Evolutionary conservation across 352 stramenopile genomes (phyloP).

Genomic region (Phytophthora syringae): DNA sequence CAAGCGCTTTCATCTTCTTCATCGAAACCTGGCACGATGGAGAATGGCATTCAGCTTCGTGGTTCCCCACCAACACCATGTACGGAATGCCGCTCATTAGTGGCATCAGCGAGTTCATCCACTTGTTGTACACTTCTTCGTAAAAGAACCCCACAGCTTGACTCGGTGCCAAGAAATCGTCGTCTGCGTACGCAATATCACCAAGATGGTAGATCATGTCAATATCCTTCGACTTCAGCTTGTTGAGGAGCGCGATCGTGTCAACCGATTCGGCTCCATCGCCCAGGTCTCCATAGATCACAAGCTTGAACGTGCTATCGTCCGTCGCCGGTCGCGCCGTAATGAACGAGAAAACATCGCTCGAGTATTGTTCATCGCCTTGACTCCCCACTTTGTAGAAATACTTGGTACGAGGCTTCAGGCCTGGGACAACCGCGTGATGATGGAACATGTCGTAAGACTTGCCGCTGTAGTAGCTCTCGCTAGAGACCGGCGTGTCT

Average conservation of each 20-base stretch:
- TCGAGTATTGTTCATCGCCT: slow-evolving; percentile 31
- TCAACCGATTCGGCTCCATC: slow-evolving; percentile 43
- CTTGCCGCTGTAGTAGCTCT: slow-evolving; percentile 60
- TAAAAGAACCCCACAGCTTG: slow-evolving; percentile 78
- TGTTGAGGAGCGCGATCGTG: slow-evolving; percentile 53
- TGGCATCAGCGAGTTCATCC: slow-evolving; percentile 70
- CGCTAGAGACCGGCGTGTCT: slow-evolving; percentile 27
- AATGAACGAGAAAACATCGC: slow-evolving; percentile 38
- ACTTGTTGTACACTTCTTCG: slow-evolving; percentile 89
- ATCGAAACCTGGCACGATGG: slow-evolving; percentile 56
- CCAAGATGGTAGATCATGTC: slow-evolving; percentile 79
- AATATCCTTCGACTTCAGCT: slow-evolving; percentile 36
- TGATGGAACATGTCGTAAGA: slow-evolving; percentile 55
- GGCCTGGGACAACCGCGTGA: slow-evolving; percentile 37
- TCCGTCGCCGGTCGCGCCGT: slow-evolving; percentile 36
- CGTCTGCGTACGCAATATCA: slow-evolving; percentile 64
- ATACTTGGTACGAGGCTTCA: slow-evolving; percentile 48
- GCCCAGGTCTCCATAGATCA: slow-evolving; percentile 66
- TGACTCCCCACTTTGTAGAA: slow-evolving; percentile 57
- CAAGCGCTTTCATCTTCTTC: slow-evolving; percentile 57
- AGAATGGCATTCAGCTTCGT: slow-evolving; percentile 90
- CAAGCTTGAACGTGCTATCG: slow-evolving; percentile 48
- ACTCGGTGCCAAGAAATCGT: slow-evolving; percentile 29
- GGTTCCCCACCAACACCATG: slow-evolving; percentile 88
- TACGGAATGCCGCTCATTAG: slow-evolving; percentile 73